Conservation (phyloP, 2,329 filamentous ascomycete species). For the Aspergillus alliaceus region DNA sequence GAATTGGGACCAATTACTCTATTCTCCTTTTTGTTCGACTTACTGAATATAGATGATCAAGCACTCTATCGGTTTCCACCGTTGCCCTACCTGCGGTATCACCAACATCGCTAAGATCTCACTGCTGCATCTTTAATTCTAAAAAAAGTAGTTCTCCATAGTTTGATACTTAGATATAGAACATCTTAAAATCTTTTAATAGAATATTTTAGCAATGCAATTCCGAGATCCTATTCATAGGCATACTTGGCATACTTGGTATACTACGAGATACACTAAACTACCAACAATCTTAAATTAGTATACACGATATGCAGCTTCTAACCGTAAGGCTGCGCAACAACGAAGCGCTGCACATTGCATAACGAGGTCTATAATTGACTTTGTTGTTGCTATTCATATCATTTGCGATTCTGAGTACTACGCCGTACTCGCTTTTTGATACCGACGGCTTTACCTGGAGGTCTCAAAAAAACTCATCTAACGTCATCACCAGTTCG, state of each 20-base stretch:
- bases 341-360: not conserved
- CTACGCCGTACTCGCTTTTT: not conserved
- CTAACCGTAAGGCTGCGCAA: not conserved
- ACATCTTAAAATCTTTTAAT: slow-evolving; percentile 10
- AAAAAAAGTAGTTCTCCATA: slow-evolving; percentile 6
- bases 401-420: not conserved
- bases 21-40: not conserved
- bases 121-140: slow-evolving; percentile 6
- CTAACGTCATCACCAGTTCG: not conserved
- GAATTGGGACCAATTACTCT: not conserved
- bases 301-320: not conserved
- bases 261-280: not conserved
- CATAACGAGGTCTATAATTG: not conserved
- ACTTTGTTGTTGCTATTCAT: not conserved
- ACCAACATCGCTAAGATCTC: not conserved
- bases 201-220: slow-evolving; percentile 1
- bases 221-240: not conserved
- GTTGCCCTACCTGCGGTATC: not conserved
- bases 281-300: not conserved
- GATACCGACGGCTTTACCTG: no score
- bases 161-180: not conserved
- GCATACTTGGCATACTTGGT: not conserved
- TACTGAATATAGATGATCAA: not conserved
- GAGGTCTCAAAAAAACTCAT: not conserved
- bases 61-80: not conserved